A percentile compares a stretch with the other conserved stretches of the same genome.
phyloP scores from a whole-genome alignment of 192 early-diverging fungal genomes.

The Backusella circina region DNA sequence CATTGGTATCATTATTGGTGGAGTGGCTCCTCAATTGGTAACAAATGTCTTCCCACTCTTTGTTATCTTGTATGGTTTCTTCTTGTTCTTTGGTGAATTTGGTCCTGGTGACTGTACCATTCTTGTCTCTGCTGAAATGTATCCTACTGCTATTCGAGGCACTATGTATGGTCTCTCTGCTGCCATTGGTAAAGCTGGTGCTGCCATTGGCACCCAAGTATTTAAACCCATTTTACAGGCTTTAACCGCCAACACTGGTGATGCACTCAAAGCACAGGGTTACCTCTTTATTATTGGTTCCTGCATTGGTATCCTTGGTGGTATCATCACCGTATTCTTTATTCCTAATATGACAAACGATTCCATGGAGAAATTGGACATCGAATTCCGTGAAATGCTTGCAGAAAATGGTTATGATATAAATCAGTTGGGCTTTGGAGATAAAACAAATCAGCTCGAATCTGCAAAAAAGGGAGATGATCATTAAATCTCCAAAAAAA shows the following conservation, averaged over 20 bases:
- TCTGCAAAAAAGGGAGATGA: not conserved
- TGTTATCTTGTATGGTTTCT: slow-evolving; percentile 53
- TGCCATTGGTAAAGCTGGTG: slow-evolving; percentile 41
- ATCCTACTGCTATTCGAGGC: slow-evolving; percentile 51
- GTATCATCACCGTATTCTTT: slow-evolving; percentile 38
- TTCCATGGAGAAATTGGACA: slow-evolving; percentile 41
- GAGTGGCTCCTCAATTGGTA: slow-evolving; percentile 32
- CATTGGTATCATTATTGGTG: slow-evolving; percentile 43
- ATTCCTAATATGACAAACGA: slow-evolving; percentile 49
- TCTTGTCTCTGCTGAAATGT: slow-evolving; percentile 47
- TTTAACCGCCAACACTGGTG: slow-evolving; percentile 25
- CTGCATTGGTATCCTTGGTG: slow-evolving; percentile 43
- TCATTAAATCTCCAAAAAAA: not conserved
- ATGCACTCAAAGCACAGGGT: slow-evolving; percentile 31
- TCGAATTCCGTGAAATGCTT: slow-evolving; percentile 45
- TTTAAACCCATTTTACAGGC: slow-evolving; percentile 38
- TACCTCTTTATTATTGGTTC: slow-evolving; percentile 46
- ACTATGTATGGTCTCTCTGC: slow-evolving; percentile 49
- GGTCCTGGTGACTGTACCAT: slow-evolving; percentile 51
- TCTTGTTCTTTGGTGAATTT: slow-evolving; percentile 50
- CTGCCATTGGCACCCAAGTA: slow-evolving; percentile 42
- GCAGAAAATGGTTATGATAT: slow-evolving; percentile 41
- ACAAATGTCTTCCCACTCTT: slow-evolving; percentile 41
- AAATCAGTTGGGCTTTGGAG: slow-evolving; percentile 16
- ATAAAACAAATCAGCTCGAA: not conserved